Percentiles rank a stretch among this genome's conserved stretches.
These are phyloP conservation scores for Chamaenerion angustifolium DNA, from an alignment of 345 rosid genomes.

Conservation along the genomic window DNA sequence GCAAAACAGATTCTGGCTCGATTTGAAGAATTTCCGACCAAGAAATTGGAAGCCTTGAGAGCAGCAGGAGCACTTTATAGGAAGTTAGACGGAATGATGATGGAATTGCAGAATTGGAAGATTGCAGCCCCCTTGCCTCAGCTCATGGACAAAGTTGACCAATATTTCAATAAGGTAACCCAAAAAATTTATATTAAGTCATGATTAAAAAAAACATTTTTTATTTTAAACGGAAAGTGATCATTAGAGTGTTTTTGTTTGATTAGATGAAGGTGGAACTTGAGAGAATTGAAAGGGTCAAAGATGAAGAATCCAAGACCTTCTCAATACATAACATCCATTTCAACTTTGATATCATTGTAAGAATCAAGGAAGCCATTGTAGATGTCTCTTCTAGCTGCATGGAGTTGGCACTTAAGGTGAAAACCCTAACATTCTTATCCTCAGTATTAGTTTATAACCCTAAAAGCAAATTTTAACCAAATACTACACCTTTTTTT, in stretches of 20 bases:
- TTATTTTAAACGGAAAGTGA: too few species aligned
- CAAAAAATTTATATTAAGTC: too few species aligned
- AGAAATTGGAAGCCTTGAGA: conserved; percentile 76
- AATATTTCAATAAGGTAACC: conserved; percentile 66
- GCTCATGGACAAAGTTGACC: conserved; percentile 69
- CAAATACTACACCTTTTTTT: too few species aligned
- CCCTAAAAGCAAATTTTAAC: neutral
- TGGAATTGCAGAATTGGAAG: conserved; percentile 57
- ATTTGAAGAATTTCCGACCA: conserved; percentile 82
- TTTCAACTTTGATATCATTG: conserved; percentile 59
- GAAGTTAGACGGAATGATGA: conserved; percentile 36
- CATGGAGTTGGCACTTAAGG: conserved; percentile 85
- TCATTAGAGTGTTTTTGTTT: too few species aligned
- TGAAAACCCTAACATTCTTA: conserved; percentile 6
- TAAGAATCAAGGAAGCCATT: conserved; percentile 70
- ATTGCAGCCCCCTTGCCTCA: conserved; percentile 44
- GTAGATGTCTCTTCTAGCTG: conserved; percentile 88
- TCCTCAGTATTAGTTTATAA: neutral
- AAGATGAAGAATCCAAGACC: conserved; percentile 84
- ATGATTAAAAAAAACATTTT: too few species aligned
- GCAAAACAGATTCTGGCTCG: conserved; percentile 67
- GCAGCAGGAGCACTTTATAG: conserved; percentile 48
- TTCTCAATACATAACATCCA: conserved; percentile 54
- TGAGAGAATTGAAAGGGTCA: conserved; percentile 60
- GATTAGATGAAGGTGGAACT: conserved; percentile 64